Evolutionary conservation across 805 yeast species (phyloP), one percentile per base, ranked within the genome.

Genomic region (Cyberlindnera mississippiensis): DNA sequence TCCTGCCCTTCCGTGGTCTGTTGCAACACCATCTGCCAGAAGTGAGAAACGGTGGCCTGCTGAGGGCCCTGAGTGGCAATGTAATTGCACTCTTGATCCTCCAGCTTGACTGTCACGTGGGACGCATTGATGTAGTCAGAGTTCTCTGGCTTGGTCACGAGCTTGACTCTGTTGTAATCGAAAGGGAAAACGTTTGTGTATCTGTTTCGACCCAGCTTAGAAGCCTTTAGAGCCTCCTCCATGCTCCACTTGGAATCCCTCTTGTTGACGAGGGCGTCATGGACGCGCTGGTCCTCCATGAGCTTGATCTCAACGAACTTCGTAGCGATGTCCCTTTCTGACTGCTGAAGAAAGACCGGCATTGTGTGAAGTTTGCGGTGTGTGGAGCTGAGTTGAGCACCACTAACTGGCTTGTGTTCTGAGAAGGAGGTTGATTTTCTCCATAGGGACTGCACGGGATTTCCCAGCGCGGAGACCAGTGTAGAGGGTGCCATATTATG

Each of bases 11-110:
- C 62, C 5, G 78, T 72, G 3, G 79, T 72, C 50, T 82, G 74
- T 35, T 82, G 77, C 37, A 77, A 71, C 11, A 86, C 73, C 76
- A 89, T 84, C 48, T 82, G 86, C 96, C 97, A 93, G 57, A 93
- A 91, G 59, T 93, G 96, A 3, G 78, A 78, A 48, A 77, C 72
- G 0, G 98, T 90, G 27, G 68, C 65, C 12, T 60, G 64, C n/a
- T 83, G 66, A 1, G 99, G 99, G 2, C 91, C 95, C 55, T 85
- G 95, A 2, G 84, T 69, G 0, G 88, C 85, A 26, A 85, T 80
- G 56, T 80, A 84, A 19, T 59, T 51, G 27, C 30, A 11, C 17
- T 32, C 24, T 20, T 20, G 24, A 20, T 20, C 11, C 22, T 33
- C 38, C 9, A 36, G 22, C 14, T 41, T 39, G n/a, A 50, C 19